Evolutionary conservation across 768 basidiomycete genomes (phyloP).

Genomic region (Tylopilus felleus): DNA sequence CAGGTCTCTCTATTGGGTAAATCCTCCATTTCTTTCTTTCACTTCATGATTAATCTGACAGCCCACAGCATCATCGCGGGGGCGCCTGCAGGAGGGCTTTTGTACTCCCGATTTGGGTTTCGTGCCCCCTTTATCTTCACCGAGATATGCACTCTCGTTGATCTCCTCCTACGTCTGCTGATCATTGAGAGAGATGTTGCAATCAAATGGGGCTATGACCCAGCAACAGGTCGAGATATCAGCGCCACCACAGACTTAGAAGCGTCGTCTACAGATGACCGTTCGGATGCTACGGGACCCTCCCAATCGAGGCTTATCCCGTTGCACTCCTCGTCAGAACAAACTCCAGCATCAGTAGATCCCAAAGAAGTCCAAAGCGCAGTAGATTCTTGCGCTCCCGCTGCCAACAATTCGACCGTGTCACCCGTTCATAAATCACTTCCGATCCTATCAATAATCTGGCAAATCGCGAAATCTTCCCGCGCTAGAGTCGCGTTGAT

Average conservation of each 20-base stretch:
- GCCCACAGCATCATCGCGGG: slow-evolving; percentile 46
- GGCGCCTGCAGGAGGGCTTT: slow-evolving; percentile 53
- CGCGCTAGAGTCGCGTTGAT: slow-evolving; percentile 46
- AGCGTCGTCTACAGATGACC: background rate
- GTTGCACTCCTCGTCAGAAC: background rate
- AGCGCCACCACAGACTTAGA: slow-evolving; percentile 7
- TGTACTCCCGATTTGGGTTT: slow-evolving; percentile 55
- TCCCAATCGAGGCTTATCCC: background rate
- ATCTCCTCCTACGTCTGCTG: slow-evolving; percentile 51
- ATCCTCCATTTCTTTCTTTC: background rate
- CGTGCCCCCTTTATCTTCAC: slow-evolving; percentile 59
- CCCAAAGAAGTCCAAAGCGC: background rate
- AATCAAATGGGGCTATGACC: slow-evolving; percentile 45
- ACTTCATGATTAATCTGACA: background rate
- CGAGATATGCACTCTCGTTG: slow-evolving; percentile 43
- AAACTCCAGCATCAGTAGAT: background rate
- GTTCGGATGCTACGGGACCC: background rate
- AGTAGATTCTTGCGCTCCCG: background rate
- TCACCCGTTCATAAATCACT: slow-evolving; percentile 24
- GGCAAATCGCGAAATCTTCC: slow-evolving; percentile 40
- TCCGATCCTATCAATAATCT: slow-evolving; percentile 43
- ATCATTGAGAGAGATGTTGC: slow-evolving; percentile 56
- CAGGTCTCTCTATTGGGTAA: slow-evolving; percentile 54
- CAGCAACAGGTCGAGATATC: slow-evolving; percentile 23
- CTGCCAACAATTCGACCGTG: background rate